A percentile compares a stretch with the other conserved stretches of the same genome.
Evolutionary conservation across 495 filamentous ascomycete genomes (phyloP).

Genomic region (Stereocaulon alpinum): DNA sequence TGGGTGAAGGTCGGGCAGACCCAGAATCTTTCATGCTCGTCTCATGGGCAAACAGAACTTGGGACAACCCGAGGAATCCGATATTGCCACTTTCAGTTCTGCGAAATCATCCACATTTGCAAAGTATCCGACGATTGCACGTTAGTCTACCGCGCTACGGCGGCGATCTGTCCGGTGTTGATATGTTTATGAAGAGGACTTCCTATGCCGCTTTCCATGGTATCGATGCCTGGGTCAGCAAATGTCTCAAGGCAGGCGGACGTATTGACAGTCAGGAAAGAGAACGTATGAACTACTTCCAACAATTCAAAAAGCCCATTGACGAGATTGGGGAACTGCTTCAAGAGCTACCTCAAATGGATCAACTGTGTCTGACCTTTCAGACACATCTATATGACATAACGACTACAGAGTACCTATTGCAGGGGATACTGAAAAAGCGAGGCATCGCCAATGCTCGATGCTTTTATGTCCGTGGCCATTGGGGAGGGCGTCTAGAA

Average conservation of each 20-base stretch:
- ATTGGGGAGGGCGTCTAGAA: not conserved
- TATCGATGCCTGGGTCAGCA: slow-evolving; percentile 8
- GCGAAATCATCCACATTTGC: slow-evolving; percentile 11
- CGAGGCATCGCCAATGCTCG: not conserved
- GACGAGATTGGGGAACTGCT: slow-evolving; percentile 15
- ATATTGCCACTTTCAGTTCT: slow-evolving; percentile 1
- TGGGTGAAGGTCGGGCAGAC: slow-evolving; percentile 14
- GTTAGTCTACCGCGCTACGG: slow-evolving; percentile 10
- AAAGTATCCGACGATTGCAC: slow-evolving; percentile 9
- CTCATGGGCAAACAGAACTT: slow-evolving; percentile 9
- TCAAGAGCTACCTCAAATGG: slow-evolving; percentile 4
- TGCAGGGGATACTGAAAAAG: slow-evolving; percentile 8
- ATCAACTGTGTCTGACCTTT: slow-evolving; percentile 6
- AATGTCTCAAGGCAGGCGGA: slow-evolving; percentile 3
- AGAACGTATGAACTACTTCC: slow-evolving; percentile 14
- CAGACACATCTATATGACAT: not conserved
- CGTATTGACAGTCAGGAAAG: slow-evolving; percentile 2
- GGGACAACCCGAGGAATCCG: slow-evolving; percentile 13
- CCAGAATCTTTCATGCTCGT: slow-evolving; percentile 17
- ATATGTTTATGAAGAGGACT: slow-evolving; percentile 11
- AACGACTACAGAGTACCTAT: slow-evolving; percentile 8
- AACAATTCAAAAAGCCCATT: slow-evolving; percentile 8
- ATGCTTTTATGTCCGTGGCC: slow-evolving; percentile 1
- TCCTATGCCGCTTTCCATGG: slow-evolving; percentile 15
- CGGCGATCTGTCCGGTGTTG: slow-evolving; percentile 8